Evolutionary conservation across 495 filamentous ascomycete genomes (phyloP).

Genomic region (Penicillium goetzii): DNA sequence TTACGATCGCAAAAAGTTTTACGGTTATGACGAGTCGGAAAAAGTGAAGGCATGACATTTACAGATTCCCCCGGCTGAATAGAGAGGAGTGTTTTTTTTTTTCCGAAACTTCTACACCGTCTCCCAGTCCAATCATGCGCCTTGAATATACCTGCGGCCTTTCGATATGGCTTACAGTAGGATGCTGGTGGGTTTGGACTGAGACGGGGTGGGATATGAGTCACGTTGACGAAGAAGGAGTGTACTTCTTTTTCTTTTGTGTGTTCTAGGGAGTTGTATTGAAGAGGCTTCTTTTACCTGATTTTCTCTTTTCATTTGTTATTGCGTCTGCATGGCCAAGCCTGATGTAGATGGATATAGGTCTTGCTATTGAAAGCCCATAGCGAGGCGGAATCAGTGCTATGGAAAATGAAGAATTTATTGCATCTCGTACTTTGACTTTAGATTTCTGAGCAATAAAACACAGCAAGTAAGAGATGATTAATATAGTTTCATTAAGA

Average conservation of each 20-base stretch:
- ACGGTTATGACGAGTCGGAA: constrained; percentile 43
- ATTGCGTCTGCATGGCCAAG: constrained; percentile 35
- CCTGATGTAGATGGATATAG: constrained; percentile 41
- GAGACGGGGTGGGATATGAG: constrained; percentile 30
- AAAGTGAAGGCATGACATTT: constrained; percentile 38
- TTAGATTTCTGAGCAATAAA: background rate
- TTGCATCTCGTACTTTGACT: background rate
- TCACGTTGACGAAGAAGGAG: constrained; percentile 32
- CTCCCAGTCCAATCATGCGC: constrained; percentile 19
- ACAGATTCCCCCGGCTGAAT: constrained; percentile 37
- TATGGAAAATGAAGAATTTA: constrained; percentile 15
- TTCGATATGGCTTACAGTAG: constrained; percentile 4
- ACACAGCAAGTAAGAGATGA: background rate
- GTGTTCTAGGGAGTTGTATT: constrained; percentile 47
- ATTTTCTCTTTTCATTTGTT: constrained; percentile 20
- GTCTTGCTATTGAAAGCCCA: constrained; percentile 19
- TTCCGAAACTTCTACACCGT: constrained; percentile 22
- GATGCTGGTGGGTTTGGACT: constrained; percentile 11
- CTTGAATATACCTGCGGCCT: constrained; percentile 16
- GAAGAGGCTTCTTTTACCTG: constrained; percentile 37
- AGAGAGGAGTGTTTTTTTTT: constrained; percentile 27
- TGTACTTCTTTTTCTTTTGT: constrained; percentile 38
- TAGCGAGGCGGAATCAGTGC: constrained; percentile 13
- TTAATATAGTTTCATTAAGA: background rate
- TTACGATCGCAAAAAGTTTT: constrained; percentile 31